These are phyloP conservation scores for Aphanomyces invadans DNA, from an alignment of 352 stramenopile species.

Conservation along the genomic window DNA sequence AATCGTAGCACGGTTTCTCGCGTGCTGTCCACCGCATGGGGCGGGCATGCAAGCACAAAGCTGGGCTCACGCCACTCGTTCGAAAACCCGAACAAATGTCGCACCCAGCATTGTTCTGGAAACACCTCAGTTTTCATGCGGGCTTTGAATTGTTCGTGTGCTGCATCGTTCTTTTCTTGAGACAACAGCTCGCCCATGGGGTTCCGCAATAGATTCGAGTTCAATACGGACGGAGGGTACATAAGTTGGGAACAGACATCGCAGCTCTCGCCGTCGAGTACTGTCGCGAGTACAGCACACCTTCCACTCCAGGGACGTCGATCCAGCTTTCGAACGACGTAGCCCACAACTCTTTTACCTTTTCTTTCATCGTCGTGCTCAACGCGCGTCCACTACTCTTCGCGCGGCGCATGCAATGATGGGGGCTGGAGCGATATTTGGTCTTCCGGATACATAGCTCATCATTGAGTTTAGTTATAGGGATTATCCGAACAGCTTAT, in stretches of 20 bases:
- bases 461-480: slow-evolving; percentile 1
- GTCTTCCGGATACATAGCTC: background rate
- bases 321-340: slow-evolving; percentile 18
- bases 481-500: slow-evolving; percentile 17
- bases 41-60: slow-evolving; percentile 5
- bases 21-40: background rate
- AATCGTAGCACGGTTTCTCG: background rate
- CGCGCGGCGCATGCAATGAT: background rate
- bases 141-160: background rate
- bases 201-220: slow-evolving; percentile 18
- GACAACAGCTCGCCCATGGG: slow-evolving; percentile 6
- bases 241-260: background rate
- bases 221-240: slow-evolving; percentile 9
- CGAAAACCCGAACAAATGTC: slow-evolving; percentile 13
- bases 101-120: background rate
- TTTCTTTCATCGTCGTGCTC: background rate
- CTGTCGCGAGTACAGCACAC: slow-evolving; percentile 10
- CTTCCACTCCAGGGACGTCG: background rate
- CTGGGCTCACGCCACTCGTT: slow-evolving; percentile 13
- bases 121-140: background rate
- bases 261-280: background rate
- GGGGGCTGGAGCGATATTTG: background rate
- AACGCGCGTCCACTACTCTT: background rate
- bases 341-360: slow-evolving; percentile 3
- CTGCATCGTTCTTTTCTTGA: slow-evolving; percentile 1